Base-by-base conservation (phyloP, 164 flowering plant species). In the Magnolia kwangsiensis region DNA sequence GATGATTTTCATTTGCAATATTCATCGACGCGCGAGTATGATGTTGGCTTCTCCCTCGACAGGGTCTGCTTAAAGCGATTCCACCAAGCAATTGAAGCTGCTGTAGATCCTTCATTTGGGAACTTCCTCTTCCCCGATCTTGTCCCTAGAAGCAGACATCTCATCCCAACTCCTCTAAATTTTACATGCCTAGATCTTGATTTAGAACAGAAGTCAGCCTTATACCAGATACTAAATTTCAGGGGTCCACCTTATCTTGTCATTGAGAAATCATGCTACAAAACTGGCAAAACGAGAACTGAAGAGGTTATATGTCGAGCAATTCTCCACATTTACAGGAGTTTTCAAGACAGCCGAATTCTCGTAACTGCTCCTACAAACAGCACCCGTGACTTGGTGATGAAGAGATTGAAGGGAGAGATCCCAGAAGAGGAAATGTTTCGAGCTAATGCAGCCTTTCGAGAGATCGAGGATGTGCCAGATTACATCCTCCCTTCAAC, bases 31-130 rank as follows among this genome's bases (percentile, higher is more conserved):
- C 14, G 72, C 65, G 74, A 72, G 65, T 88, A 88, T 59, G 84
- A 88, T 64, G 75, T 88, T n/a, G 83, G 83, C 75, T 88, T 88
- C 80, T 83, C 87, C 45, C 83, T 86, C 82, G 85, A 85, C 75
- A 76, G 85, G 79, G 84, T 83, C 31, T 82, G 87, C 75, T 76
- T 88, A 55, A 85, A 86, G 72, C 80, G 90, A 24, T 83, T 75
- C 70, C 87, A 83, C 75, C 84, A 86, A 77, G 86, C 88, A 73
- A 37, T 88, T 77, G 75, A 80, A 73, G 83, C 81, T 51, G 82
- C 78, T 37, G 71, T 80, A 37, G 82, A 72, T 70, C 50, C 80
- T 79, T 73, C 51, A n/a, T 86, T 79, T 58, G 51, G 64, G 63
- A 72, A 55, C 20, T 72, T 84, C 79, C 76, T 84, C 50, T 84